phyloP scores from a whole-genome alignment of 148 eudicot genomes.

The Vaccinium macrocarpon region DNA sequence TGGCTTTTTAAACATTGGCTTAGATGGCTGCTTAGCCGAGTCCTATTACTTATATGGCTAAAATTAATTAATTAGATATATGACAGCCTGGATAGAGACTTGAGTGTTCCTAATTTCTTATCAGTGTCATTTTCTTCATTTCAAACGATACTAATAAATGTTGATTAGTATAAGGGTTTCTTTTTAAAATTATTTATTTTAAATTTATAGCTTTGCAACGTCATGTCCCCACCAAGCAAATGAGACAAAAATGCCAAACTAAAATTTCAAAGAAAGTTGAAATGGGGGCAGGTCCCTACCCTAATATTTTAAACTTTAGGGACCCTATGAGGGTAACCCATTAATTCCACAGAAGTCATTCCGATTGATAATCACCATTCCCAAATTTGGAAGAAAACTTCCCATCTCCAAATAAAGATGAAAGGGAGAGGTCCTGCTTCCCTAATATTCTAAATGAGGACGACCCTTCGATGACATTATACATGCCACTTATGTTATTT shows the following conservation, averaged over 20 bases:
- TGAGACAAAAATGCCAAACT: constrained; percentile 11
- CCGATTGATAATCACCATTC: not conserved
- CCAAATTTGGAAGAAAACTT: not conserved
- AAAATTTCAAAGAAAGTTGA: constrained; percentile 11
- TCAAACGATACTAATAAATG: not conserved
- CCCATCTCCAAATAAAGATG: constrained; percentile 7
- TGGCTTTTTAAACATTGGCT: not conserved
- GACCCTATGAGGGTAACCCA: not conserved
- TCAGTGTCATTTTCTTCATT: not conserved
- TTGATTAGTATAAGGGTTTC: constrained; percentile 3
- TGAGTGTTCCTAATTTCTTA: constrained; percentile 21
- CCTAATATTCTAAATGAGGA: not conserved
- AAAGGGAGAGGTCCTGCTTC: constrained; percentile 19
- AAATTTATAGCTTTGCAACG: not conserved
- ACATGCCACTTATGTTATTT: too few species aligned
- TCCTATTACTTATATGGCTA: not conserved
- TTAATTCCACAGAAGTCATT: not conserved
- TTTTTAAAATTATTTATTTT: not conserved
- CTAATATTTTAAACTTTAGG: not conserved
- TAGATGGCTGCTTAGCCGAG: constrained; percentile 10
- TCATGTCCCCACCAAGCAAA: constrained; percentile 20
- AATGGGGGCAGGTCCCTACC: not conserved
- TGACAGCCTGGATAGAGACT: constrained; percentile 22
- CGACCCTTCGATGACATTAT: not conserved
- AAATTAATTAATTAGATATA: not conserved